Percentiles rank a stretch among this genome's conserved stretches.
Evolutionary conservation across 306 rosid genomes (phyloP).

Genomic region (Herpetospermum pedunculosum): DNA sequence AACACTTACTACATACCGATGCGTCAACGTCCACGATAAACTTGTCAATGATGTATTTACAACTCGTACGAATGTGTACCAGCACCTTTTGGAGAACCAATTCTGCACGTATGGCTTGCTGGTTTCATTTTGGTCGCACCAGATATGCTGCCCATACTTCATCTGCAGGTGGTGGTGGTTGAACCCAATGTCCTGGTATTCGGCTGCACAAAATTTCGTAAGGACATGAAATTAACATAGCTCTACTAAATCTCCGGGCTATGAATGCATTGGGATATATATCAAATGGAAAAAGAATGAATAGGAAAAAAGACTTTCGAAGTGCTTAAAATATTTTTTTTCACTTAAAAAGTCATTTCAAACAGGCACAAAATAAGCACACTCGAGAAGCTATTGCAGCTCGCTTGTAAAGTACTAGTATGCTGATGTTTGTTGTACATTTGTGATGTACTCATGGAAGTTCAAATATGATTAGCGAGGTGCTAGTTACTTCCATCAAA

Average conservation of each 20-base stretch:
- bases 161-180: conserved; percentile 80
- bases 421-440: neutral
- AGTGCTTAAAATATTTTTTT: too few relatives aligned
- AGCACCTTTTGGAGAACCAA: neutral
- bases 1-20: too few relatives aligned
- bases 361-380: neutral
- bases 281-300: neutral
- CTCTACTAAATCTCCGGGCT: neutral
- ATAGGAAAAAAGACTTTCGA: neutral
- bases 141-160: conserved; percentile 84
- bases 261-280: neutral
- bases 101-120: neutral
- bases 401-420: neutral
- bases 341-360: too few relatives aligned
- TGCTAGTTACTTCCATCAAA: neutral
- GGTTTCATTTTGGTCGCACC: conserved; percentile 42
- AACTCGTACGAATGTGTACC: neutral
- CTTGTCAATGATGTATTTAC: neutral
- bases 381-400: neutral
- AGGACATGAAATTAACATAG: neutral
- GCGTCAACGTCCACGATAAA: too few relatives aligned
- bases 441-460: neutral
- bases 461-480: neutral
- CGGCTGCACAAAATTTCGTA: conserved; percentile 39
- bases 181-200: conserved; percentile 89